Evolutionary conservation across 176 grass and related monocot genomes (phyloP), one percentile per base, ranked within the genome.

Genomic region (Phyllostachys edulis): DNA sequence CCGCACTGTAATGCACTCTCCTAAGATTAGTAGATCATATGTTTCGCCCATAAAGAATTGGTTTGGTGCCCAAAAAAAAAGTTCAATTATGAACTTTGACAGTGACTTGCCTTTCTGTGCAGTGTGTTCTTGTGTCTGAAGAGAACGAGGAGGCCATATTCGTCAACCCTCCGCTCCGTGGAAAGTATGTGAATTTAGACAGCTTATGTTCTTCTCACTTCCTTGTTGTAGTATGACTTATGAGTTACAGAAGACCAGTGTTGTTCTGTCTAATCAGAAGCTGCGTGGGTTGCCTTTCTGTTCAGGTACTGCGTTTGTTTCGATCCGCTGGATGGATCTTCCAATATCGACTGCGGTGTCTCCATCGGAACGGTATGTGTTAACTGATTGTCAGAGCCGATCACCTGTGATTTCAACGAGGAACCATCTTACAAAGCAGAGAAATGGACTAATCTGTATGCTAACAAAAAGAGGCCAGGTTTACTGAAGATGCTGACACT

Each of bases 311-410:
- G 93, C 81, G 96, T 99, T 18, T 94, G 94, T 63, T 99, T 96
- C 17, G 96, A 99, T 69, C 96, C 96, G 2, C 40, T 99, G 46
- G 96, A 99, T 84, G 96, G 96, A 20, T 99, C 96, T 59, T 99
- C 96, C n/a, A 99, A 99, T 71, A 99, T 99, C 24, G 96, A 96
- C 20, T 96, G 93, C 36, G 93, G 93, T 56, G 96, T 99, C 80
- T 99, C 96, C 59, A 99, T 96, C 54, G 96, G 96, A 79, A 96
- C 96, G 62, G 96, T 98, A 90, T 59, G 78, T 38, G n/a, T 3
- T 87, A 68, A 17, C 44, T 44, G 9, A 55, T 39, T 27, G 23
- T 15, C 36, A 16, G 12, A 34, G 16, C 37, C 14, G 46, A 12
- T 11, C 6, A 14, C 18, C 16, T 73, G n/a, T 42, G 27, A 9